Evolutionary conservation across 2,329 filamentous ascomycete genomes (phyloP).

Genomic region (Fusarium sp.): DNA sequence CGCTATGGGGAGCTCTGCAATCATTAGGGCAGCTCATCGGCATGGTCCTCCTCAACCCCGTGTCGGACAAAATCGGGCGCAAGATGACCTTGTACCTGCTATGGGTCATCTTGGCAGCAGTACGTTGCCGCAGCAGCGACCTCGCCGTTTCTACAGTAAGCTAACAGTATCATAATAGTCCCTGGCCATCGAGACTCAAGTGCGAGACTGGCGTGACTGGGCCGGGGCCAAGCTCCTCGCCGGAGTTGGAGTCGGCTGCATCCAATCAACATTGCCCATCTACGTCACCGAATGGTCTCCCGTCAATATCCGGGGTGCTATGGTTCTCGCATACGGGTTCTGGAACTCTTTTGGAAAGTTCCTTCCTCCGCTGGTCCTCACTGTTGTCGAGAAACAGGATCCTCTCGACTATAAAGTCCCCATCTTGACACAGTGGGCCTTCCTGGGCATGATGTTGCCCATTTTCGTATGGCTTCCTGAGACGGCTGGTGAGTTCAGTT

Average conservation of each 20-base stretch:
- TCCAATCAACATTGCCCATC: not conserved
- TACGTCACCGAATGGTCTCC: conserved; percentile 5
- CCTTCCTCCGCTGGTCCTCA: not conserved
- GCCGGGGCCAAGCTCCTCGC: conserved; percentile 1
- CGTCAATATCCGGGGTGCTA: not conserved
- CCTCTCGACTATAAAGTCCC: not conserved
- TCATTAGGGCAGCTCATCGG: not conserved
- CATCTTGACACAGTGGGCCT: conserved; percentile 4
- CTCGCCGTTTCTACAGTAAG: too few relatives aligned
- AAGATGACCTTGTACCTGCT: not conserved
- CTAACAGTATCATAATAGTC: not conserved
- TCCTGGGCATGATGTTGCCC: not conserved
- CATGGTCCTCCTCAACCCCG: not conserved
- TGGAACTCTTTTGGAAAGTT: conserved; percentile 2
- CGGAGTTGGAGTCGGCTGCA: not conserved
- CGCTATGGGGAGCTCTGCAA: not conserved
- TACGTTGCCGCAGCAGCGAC: not conserved
- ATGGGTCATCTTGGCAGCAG: not conserved
- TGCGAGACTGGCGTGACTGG: conserved; percentile 8
- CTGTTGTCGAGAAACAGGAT: not conserved
- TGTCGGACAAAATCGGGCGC: not conserved
- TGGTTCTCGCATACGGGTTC: not conserved
- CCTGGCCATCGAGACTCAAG: not conserved
- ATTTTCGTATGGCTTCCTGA: conserved; percentile 1
- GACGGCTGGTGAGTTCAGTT: not conserved